These are phyloP conservation scores for Curvularia sp. DNA, from an alignment of 2,329 filamentous ascomycete species.

Conservation along the genomic window DNA sequence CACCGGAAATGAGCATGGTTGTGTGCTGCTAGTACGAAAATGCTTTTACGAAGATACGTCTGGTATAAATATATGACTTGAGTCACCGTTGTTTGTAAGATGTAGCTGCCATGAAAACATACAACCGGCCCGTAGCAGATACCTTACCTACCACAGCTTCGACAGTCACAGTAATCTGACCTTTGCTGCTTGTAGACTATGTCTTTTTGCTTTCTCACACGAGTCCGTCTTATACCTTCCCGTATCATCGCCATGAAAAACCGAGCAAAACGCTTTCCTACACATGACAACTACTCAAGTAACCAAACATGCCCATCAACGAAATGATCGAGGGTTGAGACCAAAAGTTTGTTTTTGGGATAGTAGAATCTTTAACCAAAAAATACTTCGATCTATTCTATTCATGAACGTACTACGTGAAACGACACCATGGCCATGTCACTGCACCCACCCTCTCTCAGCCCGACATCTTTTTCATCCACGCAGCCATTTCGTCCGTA, in stretches of 20 bases:
- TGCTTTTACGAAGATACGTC: neutral
- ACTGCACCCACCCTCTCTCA: neutral
- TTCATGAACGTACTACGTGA: neutral
- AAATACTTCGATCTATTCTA: neutral
- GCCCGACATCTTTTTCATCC: conserved; percentile 25
- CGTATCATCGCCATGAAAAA: no score
- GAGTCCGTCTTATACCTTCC: neutral
- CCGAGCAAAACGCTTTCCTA: no score
- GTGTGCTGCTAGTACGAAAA: no score
- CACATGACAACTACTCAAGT: neutral
- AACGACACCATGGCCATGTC: neutral
- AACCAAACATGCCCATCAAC: neutral
- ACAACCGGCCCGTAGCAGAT: neutral
- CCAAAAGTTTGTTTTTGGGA: neutral
- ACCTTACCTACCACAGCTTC: neutral
- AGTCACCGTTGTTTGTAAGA: neutral
- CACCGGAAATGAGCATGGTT: neutral
- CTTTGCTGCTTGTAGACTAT: neutral
- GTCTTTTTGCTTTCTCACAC: neutral
- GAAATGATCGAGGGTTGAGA: neutral
- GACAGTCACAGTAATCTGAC: neutral
- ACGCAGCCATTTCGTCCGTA: conserved; percentile 38
- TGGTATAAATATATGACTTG: neutral
- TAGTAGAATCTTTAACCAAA: no score
- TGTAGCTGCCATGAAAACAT: neutral